Conservation (phyloP, 179 eudicot genomes). For the Corrigiola litoralis region DNA sequence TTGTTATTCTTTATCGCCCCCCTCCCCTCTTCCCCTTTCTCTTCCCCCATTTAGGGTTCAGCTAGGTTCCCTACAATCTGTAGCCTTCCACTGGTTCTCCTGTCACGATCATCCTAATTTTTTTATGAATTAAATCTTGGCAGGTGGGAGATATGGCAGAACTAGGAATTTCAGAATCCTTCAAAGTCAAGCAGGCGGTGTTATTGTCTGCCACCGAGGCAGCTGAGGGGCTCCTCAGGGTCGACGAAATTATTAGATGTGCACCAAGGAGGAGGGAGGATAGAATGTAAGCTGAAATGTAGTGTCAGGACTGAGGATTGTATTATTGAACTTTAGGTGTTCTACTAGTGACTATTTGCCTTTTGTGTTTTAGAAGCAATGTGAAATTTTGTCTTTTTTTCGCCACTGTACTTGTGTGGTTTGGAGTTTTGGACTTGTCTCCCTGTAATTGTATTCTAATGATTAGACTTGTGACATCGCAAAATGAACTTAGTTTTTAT, state of each 20-base stretch:
- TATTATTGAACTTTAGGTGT: slow-evolving; percentile 3
- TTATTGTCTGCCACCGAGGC: slow-evolving; percentile 90
- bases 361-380: slow-evolving; percentile 6
- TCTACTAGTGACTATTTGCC: slow-evolving; percentile 7
- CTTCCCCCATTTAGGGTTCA: not conserved
- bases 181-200: slow-evolving; percentile 91
- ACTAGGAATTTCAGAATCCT: slow-evolving; percentile 78
- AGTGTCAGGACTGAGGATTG: not conserved
- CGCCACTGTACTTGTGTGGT: not conserved
- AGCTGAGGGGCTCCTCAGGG: slow-evolving; percentile 91
- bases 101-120: not conserved
- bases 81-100: not conserved
- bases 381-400: slow-evolving; percentile 11
- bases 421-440: not conserved
- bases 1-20: not conserved
- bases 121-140: not conserved
- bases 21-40: not conserved
- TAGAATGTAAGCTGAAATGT: slow-evolving; percentile 47
- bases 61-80: no score
- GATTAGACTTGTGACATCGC: not conserved
- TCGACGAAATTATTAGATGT: slow-evolving; percentile 89
- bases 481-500: no score
- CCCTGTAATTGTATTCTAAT: not conserved
- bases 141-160: slow-evolving; percentile 91
- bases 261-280: slow-evolving; percentile 92